phyloP scores from a whole-genome alignment of 176 grass and related monocot species.

The Ensete glaucum region DNA sequence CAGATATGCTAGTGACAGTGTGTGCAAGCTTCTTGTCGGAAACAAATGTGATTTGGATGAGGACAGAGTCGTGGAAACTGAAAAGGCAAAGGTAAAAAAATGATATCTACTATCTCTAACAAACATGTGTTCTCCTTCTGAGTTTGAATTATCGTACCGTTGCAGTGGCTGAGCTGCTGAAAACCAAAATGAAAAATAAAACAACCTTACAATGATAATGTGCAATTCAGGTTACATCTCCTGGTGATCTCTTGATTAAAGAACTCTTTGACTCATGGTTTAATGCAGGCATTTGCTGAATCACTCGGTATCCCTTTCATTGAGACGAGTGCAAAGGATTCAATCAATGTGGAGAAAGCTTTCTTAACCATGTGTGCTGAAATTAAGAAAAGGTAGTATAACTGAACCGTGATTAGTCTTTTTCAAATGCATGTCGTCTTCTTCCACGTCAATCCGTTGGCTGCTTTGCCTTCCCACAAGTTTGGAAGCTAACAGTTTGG shows the following conservation, averaged over 20 bases:
- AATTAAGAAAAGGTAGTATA: constrained; percentile 69
- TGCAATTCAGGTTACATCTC: neutral
- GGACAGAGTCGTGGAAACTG: constrained; percentile 54
- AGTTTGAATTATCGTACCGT: neutral
- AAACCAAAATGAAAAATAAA: neutral
- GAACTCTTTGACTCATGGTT: neutral
- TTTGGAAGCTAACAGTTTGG: neutral
- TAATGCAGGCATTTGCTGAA: constrained; percentile 60
- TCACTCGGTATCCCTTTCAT: constrained; percentile 67
- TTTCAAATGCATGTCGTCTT: neutral
- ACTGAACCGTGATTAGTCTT: neutral
- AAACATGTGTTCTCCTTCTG: neutral
- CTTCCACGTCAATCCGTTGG: neutral
- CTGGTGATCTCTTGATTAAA: neutral
- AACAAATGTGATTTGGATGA: constrained; percentile 86
- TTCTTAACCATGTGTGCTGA: constrained; percentile 84
- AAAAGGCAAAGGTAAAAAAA: constrained; percentile 56
- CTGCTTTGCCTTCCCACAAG: neutral
- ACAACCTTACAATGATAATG: neutral
- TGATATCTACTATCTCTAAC: too few species aligned
- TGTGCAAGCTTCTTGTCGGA: constrained; percentile 75
- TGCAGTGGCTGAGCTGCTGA: neutral
- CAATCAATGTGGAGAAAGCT: constrained; percentile 78
- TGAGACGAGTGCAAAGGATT: constrained; percentile 81
- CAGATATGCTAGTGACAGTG: constrained; percentile 60